Evolutionary conservation across 441 rosid species (phyloP).

Genomic region (Theobroma grandiflorum): DNA sequence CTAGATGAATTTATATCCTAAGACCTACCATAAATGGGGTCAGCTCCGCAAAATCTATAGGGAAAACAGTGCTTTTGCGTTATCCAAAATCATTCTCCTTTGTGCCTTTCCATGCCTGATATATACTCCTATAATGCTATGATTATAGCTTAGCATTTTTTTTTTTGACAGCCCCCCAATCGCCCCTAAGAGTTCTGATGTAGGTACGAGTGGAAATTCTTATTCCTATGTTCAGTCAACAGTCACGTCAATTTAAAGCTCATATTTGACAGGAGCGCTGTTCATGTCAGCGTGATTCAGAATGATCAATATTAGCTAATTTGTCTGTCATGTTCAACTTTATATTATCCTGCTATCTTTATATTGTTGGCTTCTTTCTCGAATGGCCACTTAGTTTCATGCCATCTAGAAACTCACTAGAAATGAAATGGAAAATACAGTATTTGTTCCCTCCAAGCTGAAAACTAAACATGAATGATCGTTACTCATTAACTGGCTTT

Average conservation of each 20-base stretch:
- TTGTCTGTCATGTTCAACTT: background rate
- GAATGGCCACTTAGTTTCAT: too few relatives aligned
- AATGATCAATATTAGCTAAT: background rate
- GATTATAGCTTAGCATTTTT: background rate
- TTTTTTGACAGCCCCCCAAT: background rate
- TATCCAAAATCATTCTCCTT: background rate
- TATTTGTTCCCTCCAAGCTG: background rate
- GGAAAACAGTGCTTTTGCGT: background rate
- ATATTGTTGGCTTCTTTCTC: too few relatives aligned
- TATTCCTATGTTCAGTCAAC: background rate
- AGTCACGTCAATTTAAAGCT: background rate
- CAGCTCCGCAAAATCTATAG: background rate
- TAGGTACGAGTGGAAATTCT: background rate
- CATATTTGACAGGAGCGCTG: background rate
- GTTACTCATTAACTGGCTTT: background rate
- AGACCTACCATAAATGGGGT: background rate
- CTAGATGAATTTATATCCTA: background rate
- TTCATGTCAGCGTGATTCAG: background rate
- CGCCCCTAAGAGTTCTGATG: background rate
- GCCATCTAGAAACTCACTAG: too few relatives aligned
- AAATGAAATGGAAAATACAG: too few relatives aligned
- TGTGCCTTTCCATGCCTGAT: background rate
- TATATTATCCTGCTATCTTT: background rate
- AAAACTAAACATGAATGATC: background rate
- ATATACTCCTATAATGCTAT: background rate